phyloP scores from a whole-genome alignment of 371 early-diverging fungal species.

The Apophysomyces variabilis region DNA sequence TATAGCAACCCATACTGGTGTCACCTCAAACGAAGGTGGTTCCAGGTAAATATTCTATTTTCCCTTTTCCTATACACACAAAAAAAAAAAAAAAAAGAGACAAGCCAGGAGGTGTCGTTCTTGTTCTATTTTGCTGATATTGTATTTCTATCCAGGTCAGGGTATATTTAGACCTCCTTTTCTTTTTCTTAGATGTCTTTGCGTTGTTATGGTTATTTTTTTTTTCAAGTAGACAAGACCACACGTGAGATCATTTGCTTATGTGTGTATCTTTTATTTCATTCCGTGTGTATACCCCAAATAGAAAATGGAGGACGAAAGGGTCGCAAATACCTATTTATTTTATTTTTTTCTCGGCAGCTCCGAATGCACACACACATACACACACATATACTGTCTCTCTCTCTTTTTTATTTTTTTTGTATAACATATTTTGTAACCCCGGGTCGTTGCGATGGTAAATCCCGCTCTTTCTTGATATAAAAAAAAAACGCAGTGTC shows the following conservation, averaged over 20 bases:
- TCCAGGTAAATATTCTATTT: constrained; percentile 7
- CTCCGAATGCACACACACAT: too few species aligned
- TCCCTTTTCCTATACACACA: not conserved
- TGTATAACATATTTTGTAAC: not conserved
- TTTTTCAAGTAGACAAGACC: constrained; percentile 2
- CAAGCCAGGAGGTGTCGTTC: not conserved
- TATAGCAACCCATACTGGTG: not conserved
- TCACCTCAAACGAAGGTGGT: not conserved
- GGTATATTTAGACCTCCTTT: not conserved
- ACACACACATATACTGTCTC: not conserved
- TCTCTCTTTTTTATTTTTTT: not conserved
- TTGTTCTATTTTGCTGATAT: not conserved
- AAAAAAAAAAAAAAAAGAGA: not conserved
- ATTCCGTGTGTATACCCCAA: not conserved
- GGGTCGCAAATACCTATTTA: not conserved
- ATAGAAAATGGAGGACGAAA: not conserved
- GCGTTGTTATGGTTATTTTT: not conserved
- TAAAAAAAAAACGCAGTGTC: not conserved
- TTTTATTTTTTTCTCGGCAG: not conserved
- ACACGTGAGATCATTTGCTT: constrained; percentile 8
- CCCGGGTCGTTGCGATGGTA: not conserved
- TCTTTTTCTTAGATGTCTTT: not conserved
- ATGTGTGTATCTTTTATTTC: too few species aligned
- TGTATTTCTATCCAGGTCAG: not conserved
- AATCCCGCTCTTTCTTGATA: constrained; percentile 6